Conservation (phyloP, 108 stramenopile species). For the Poteriospumella lacustris region DNA sequence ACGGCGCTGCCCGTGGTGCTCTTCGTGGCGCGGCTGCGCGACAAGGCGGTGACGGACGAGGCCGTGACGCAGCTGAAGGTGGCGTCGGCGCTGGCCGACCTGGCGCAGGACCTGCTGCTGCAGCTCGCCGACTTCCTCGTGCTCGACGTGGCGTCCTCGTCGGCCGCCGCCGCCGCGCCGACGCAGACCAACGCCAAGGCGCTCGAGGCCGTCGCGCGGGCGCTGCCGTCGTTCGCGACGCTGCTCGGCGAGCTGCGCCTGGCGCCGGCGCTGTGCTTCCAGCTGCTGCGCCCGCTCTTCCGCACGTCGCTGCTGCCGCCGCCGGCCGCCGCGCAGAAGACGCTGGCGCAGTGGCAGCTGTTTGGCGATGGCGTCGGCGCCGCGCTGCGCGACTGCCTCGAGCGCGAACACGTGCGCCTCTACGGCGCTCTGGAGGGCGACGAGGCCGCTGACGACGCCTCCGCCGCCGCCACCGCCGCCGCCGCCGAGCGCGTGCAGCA, state of each 20-base stretch:
- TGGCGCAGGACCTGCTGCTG: slow-evolving; percentile 7
- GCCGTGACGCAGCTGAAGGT: not conserved
- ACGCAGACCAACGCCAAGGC: not conserved
- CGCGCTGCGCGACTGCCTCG: too few relatives aligned
- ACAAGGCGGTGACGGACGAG: not conserved
- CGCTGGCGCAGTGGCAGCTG: not conserved
- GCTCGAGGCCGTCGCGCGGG: not conserved
- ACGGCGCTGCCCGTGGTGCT: slow-evolving; percentile 11
- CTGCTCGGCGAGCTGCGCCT: not conserved
- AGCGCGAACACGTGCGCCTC: too few relatives aligned
- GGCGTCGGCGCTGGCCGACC: not conserved
- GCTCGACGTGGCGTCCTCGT: not conserved
- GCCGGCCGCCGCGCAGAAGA: not conserved
- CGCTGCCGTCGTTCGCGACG: not conserved
- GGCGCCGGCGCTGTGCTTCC: not conserved
- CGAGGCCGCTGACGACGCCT: not conserved
- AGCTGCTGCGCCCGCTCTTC: not conserved
- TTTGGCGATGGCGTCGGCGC: not conserved
- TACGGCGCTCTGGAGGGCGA: too few relatives aligned
- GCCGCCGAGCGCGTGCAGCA: not conserved
- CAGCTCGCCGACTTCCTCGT: slow-evolving; percentile 26
- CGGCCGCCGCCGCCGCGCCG: not conserved
- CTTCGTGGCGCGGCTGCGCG: not conserved
- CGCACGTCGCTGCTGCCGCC: not conserved
- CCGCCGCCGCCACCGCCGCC: not conserved